Base-by-base conservation (phyloP, 179 eudicot genomes). In the Vitellaria paradoxa region DNA sequence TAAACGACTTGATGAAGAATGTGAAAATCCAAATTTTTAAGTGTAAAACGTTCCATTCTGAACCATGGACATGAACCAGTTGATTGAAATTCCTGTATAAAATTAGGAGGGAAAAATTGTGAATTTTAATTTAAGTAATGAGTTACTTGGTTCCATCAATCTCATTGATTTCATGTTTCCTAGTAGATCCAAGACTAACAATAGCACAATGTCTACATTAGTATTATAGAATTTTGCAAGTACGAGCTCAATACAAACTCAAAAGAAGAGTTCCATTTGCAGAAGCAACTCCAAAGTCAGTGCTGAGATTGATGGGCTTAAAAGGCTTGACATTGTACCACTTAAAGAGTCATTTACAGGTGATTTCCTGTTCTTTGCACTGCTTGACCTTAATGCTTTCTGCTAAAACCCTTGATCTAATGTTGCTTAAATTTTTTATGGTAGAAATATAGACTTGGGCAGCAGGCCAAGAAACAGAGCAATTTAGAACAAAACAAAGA, bases 291-390 rank as follows among this genome's bases (percentile, higher is more conserved):
- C 97, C 97, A 0, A 47, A 92, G 76, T 86, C 92, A 18, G 93
- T 92, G 65, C 64, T 92, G 77, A 91, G 89, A 79, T 67, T 92
- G 60, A 92, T 92, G 97, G 97, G 97, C 12, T 63, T 92, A 70
- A 91, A 92, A 77, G 97, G 97, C n/a, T 85, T 92, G 84, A 92
- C 97, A 76, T 80, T 91, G 88, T 92, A 91, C 80, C 97, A 92
- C 78, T 81, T 92, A 75, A 92, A 92, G 88, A 89, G 93, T 81
- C 97, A 92, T 82, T 87, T 92, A 70, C 97, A 92, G 97, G 97
- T 92, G 13, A 5, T 8, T 42, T 65, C 42, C 69, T n/a, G 0
- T 52, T 8, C 24, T 30, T 30, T 0, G 37, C 45, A 1, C 40
- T 15, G 53, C 4, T 30, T 50, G 18, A 4, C 20, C 59, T 6